Evolutionary conservation across 176 grass and related monocot species (phyloP), one percentile per base, ranked within the genome.

Genomic region (Hsuehochloa calcarea): DNA sequence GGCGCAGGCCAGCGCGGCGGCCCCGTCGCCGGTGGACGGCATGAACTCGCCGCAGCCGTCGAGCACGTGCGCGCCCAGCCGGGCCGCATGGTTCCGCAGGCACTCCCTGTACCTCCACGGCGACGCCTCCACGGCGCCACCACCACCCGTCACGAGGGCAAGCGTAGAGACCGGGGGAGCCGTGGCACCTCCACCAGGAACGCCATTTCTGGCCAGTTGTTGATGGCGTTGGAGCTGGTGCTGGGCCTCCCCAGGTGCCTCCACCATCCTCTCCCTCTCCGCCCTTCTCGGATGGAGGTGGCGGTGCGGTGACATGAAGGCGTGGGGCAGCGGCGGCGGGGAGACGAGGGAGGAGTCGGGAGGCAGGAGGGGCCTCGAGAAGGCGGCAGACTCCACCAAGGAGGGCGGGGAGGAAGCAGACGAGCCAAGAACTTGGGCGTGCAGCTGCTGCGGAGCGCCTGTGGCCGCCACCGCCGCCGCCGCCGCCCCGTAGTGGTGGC

Each of bases 31-130:
- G 5, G 47, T 65, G 75, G 88, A 78, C 22, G 88, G 78, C 96
- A 96, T 96, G 96, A 94, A 99, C 89, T 99, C 96, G 80, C 96
- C 91, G 85, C 96, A 99, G 45, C 96, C 96, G 43, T 99, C 96
- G 22, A 99, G 84, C 75, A 99, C 88, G 62, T 96, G 90, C 49
- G 93, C 91, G 54, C 96, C 96, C 68, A 96, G 76, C 91, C 88
- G 87, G 59, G 96, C 96, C 15, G 88, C 91, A 71, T 96, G 93
- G 84, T 99, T 99, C 14, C 84, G 80, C 45, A 90, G 86, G 90
- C 96, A 96, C 86, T 99, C 96, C 56, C 89, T 84, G 86, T 99
- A 96, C 78, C 88, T 68, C 94, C 89, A 90, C 73, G 87, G 60
- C 54, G 68, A 19, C 66, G 80, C 41, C 70, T 60, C 85, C 38